Conservation (phyloP, 164 flowering plant species). For the Vitis rupestris region DNA sequence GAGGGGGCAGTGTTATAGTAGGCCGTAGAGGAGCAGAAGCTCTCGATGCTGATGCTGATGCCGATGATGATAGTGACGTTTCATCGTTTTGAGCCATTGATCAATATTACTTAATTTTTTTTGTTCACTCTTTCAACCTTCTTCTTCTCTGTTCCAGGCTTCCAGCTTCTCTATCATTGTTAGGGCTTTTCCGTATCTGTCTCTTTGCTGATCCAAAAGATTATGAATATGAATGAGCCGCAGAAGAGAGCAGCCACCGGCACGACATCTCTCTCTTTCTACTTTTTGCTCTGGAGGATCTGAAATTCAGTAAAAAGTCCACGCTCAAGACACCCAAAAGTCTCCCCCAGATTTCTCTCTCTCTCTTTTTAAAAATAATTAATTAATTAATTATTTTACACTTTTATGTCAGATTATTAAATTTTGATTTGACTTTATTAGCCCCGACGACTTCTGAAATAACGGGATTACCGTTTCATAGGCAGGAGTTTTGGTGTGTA, state of each 20-base stretch:
- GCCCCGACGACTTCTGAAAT: no score
- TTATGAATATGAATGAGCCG: no score
- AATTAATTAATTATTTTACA: no score
- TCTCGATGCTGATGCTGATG: slow-evolving; percentile 8
- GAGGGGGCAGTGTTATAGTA: slow-evolving; percentile 41
- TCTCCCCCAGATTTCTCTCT: no score
- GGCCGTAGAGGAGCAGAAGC: slow-evolving; percentile 27
- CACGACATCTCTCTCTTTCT: not conserved
- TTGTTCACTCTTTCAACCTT: not conserved
- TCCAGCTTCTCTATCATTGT: no score
- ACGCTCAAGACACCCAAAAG: slow-evolving; percentile 20
- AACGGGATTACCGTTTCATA: no score
- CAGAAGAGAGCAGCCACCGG: no score
- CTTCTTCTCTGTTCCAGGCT: not conserved
- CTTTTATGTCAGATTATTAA: no score
- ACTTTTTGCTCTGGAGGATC: slow-evolving; percentile 16
- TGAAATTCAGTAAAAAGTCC: slow-evolving; percentile 31
- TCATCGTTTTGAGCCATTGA: slow-evolving; percentile 31
- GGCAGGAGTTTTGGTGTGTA: no score
- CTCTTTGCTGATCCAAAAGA: not conserved
- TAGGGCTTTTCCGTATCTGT: not conserved
- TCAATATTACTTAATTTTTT: not conserved
- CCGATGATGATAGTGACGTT: not conserved
- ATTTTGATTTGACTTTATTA: no score
- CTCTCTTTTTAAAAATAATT: no score